These are phyloP conservation scores for Ceratocystis harringtonii DNA, from an alignment of 2,329 filamentous ascomycete genomes.

Conservation along the genomic window DNA sequence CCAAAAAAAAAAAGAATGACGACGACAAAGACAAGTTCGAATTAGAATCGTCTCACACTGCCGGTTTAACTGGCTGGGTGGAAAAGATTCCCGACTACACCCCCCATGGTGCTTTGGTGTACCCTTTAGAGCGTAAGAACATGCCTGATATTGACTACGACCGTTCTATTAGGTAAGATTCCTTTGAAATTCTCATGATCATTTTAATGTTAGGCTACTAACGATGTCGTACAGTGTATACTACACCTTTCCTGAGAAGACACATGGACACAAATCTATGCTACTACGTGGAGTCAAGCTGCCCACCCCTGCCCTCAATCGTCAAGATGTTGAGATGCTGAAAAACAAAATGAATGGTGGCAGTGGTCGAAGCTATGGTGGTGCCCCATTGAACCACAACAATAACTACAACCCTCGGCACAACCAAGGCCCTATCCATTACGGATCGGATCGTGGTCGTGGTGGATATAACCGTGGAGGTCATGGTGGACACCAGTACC, in stretches of 20 bases:
- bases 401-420: slow-evolving; percentile 20
- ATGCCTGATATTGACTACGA: slow-evolving; percentile 74
- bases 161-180: slow-evolving; percentile 56
- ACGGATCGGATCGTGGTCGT: slow-evolving; percentile 30
- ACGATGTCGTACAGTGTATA: slow-evolving; percentile 45
- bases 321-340: slow-evolving; percentile 59
- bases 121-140: slow-evolving; percentile 55
- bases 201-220: slow-evolving; percentile 20
- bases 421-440: slow-evolving; percentile 16
- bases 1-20: slow-evolving; percentile 53
- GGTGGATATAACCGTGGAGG: slow-evolving; percentile 15
- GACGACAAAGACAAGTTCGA: slow-evolving; percentile 45
- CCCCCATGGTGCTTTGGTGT: slow-evolving; percentile 66
- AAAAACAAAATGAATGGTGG: slow-evolving; percentile 45
- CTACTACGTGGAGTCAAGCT: slow-evolving; percentile 70
- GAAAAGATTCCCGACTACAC: slow-evolving; percentile 73
- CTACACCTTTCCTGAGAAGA: slow-evolving; percentile 65
- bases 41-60: slow-evolving; percentile 59
- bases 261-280: slow-evolving; percentile 79
- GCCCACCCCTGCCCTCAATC: slow-evolving; percentile 55
- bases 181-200: not conserved
- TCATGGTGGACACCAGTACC: slow-evolving; percentile 11
- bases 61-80: slow-evolving; percentile 64
- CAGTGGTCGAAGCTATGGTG: slow-evolving; percentile 54
- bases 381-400: slow-evolving; percentile 35